Base-by-base conservation (phyloP, 176 grass and related monocot species). In the Musa troglodytarum region DNA sequence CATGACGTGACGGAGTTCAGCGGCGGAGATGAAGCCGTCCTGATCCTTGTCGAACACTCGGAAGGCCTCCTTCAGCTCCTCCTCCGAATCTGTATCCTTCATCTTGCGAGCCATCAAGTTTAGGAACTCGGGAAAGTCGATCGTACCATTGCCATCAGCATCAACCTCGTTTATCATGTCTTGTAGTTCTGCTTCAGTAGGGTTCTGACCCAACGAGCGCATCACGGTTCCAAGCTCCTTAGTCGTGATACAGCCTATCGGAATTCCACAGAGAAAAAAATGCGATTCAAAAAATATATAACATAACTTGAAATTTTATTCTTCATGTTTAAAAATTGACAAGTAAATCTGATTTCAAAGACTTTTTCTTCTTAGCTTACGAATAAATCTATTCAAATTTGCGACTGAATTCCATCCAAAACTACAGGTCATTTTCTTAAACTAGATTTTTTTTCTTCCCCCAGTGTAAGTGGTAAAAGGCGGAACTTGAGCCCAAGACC, bases 21-120 rank as follows among this genome's bases (percentile, higher is more conserved):
- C 91, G 0, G 91, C 91, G 25, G 91, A 95, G 85, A 96, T 96
- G 80, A 96, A 96, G 70, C 92, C 92, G 9, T 96, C 92, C 78
- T 96, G 92, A 77, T 96, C 92, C 82, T 96, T 96, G 82, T 96
- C 92, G 0, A 96, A 96, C 82, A 96, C 92, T 74, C 92, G 77
- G 82, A 96, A 96, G 1, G 92, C 92, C 86, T 96, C 92, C 86
- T 96, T 96, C 53, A 96, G 89, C 80, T 96, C 92, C 49, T 96
- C 92, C 63, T 96, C 92, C 0, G 92, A 96, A 75, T 96, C 92
- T 0, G 92, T 92, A 81, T 96, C 92, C 82, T 96, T 96, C 92
- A 96, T 96, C 80, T 96, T 96, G 82, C 92, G 92, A 12, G 92
- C 92, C 92, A 96, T 96, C 74, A 96, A 84, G 82, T 87, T 96